Conservation (phyloP, 352 stramenopile genomes). For the Plasmopara muralis region DNA sequence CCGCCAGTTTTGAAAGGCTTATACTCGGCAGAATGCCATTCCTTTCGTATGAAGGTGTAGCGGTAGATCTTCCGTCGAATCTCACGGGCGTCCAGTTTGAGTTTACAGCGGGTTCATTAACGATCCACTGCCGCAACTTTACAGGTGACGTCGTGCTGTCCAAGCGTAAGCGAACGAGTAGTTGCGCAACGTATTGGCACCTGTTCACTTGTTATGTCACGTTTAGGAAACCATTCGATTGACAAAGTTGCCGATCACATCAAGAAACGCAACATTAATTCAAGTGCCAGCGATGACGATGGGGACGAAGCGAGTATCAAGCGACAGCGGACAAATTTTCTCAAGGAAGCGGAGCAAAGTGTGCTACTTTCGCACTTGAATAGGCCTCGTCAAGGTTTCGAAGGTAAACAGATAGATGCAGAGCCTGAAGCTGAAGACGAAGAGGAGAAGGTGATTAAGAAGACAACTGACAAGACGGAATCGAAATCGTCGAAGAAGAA, state of each 20-base stretch:
- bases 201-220: neutral
- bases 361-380: conserved; percentile 54
- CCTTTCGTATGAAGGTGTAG: conserved; percentile 69
- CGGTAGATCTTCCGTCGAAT: conserved; percentile 59
- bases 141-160: conserved; percentile 60
- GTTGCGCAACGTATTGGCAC: neutral
- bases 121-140: conserved; percentile 70
- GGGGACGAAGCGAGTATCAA: conserved; percentile 34
- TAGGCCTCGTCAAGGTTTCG: conserved; percentile 4
- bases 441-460: conserved; percentile 1
- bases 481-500: conserved; percentile 18
- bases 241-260: conserved; percentile 8
- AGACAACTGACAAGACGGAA: conserved; percentile 5
- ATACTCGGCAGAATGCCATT: conserved; percentile 37
- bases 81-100: conserved; percentile 61
- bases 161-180: conserved; percentile 28
- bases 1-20: neutral
- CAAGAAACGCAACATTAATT: conserved; percentile 50
- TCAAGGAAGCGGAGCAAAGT: conserved; percentile 52
- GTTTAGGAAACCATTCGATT: conserved; percentile 9
- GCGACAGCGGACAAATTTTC: conserved; percentile 46
- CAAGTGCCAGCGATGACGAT: conserved; percentile 34
- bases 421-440: conserved; percentile 1
- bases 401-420: conserved; percentile 10
- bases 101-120: conserved; percentile 48